Percentiles rank a stretch among this genome's conserved stretches.
Conservation (phyloP, 2,329 filamentous ascomycete genomes). For the Sclerotinia nivalis region DNA sequence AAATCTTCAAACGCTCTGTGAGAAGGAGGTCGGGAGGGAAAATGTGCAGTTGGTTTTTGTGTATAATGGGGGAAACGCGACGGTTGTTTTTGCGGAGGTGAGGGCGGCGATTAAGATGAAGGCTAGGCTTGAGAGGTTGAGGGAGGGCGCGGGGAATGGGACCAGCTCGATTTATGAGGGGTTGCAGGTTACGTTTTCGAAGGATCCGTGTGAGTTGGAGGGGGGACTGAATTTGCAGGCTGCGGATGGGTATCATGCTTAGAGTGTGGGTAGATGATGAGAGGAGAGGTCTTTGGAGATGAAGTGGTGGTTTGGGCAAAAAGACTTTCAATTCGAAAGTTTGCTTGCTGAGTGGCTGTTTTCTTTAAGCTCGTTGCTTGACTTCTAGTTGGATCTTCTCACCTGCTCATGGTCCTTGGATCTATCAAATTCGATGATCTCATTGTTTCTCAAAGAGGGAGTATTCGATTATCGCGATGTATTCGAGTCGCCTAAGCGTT, state of each 20-base stretch:
- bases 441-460: neutral
- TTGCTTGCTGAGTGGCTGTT: neutral
- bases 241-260: conserved; percentile 14
- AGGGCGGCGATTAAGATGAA: conserved; percentile 36
- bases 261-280: neutral
- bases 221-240: conserved; percentile 19
- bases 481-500: neutral
- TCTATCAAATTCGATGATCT: neutral
- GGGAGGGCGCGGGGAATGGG: conserved; percentile 6
- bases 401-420: neutral
- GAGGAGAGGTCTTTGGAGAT: neutral
- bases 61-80: conserved; percentile 41
- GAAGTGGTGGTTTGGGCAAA: neutral
- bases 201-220: conserved; percentile 26
- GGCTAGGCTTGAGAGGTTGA: conserved; percentile 31
- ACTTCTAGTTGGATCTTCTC: neutral
- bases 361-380: neutral
- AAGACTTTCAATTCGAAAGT: neutral
- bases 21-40: conserved; percentile 33
- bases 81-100: conserved; percentile 39
- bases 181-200: conserved; percentile 23
- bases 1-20: conserved; percentile 32
- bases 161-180: conserved; percentile 12
- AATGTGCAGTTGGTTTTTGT: conserved; percentile 34
- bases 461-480: neutral